Evolutionary conservation across 176 grass and related monocot species (phyloP), one percentile per base, ranked within the genome.

Genomic region (Carex cristatella): DNA sequence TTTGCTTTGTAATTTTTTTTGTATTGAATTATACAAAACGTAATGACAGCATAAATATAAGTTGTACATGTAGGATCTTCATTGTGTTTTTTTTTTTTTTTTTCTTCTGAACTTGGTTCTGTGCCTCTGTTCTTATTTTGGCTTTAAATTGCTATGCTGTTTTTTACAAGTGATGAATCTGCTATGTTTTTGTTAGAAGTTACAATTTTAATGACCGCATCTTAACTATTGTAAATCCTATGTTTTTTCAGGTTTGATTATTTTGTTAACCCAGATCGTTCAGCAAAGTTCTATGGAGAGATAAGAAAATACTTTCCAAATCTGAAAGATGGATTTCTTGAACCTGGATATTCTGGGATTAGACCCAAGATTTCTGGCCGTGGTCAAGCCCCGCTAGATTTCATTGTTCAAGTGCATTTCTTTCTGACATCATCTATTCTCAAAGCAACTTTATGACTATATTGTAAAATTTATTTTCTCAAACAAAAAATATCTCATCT

Each of bases 281-380:
- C 93, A 81, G 82, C 71, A 69, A 90, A 68, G 77, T 98, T 98
- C 83, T 98, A 98, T 82, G 83, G 83, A 58, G 95, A 87, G 78
- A 89, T 98, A 87, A 92, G 95, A 72, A 98, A 93, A 69, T 98
- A 98, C 70, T 98, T 92, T 89, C 93, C 91, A 48, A 94, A 94
- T 83, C 84, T 98, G 55, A 93, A 93, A 82, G 92, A 94, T 28
- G 91, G 88, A n/a, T 91, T 69, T 65, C 80, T 98, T 71, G 93
- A 95, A 80, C 92, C 88, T 86, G 89, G 93, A 77, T 95, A 98
- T 90, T 98, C 93, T 70, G 95, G 93, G 83, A 95, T 98, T 63
- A 85, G 95, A 63, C 95, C 95, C 63, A 98, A 88, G 84, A 88
- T 98, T 79, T 95, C 68, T 74, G 91, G 95, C 23, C 91, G 84